These are phyloP conservation scores for Auriscalpium vulgare DNA, from an alignment of 768 basidiomycete species.

Conservation along the genomic window DNA sequence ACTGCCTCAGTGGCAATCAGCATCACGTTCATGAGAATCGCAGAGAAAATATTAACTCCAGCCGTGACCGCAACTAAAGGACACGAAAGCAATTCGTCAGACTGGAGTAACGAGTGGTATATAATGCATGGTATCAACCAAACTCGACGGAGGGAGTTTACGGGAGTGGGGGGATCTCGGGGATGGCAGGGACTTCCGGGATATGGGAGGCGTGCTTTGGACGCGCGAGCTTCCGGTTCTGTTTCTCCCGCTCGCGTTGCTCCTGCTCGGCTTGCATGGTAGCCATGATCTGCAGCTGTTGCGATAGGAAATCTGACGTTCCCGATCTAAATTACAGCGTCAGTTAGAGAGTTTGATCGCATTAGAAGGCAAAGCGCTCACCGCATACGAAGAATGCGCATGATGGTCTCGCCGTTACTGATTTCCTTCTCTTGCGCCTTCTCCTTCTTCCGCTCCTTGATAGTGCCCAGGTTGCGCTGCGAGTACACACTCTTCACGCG, in stretches of 20 bases:
- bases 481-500: constrained; percentile 89
- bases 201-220: constrained; percentile 26
- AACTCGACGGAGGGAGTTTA: background rate
- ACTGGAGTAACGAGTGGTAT: constrained; percentile 14
- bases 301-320: constrained; percentile 81
- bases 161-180: constrained; percentile 12
- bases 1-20: too few relatives aligned
- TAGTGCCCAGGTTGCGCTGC: constrained; percentile 93
- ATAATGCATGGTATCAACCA: constrained; percentile 22
- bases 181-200: constrained; percentile 24
- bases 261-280: constrained; percentile 82
- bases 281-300: constrained; percentile 76
- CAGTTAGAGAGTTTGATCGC: background rate
- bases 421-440: constrained; percentile 76
- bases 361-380: constrained; percentile 20
- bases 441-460: constrained; percentile 88
- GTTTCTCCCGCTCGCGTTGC: constrained; percentile 52
- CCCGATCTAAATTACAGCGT: constrained; percentile 41
- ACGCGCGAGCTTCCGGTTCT: constrained; percentile 52
- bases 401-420: constrained; percentile 78
- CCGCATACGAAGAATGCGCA: constrained; percentile 95
- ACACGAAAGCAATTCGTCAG: background rate
- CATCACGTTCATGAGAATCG: too few relatives aligned
- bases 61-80: background rate
- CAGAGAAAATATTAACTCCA: background rate